Evolutionary conservation across 345 rosid species (phyloP).

Genomic region (Populus tremula): DNA sequence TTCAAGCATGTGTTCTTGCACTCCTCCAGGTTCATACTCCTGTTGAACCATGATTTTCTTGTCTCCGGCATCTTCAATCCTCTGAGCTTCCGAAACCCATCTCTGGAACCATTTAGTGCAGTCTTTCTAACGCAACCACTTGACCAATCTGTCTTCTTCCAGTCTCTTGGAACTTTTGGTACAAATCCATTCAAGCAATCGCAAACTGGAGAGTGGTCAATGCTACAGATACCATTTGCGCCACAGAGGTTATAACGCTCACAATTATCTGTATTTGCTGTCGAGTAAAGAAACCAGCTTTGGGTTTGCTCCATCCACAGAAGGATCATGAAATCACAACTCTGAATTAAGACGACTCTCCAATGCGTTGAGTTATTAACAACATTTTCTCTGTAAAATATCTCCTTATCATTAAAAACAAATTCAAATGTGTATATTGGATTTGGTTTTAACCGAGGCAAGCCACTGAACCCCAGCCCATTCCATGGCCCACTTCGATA

Average conservation of each 20-base stretch:
- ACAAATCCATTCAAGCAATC: not conserved
- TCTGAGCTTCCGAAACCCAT: constrained; percentile 14
- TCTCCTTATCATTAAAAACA: not conserved
- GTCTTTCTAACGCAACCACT: not conserved
- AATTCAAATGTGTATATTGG: not conserved
- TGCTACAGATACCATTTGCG: no score
- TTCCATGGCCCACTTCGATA: constrained; percentile 38
- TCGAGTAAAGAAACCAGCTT: not conserved
- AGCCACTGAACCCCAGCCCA: constrained; percentile 24
- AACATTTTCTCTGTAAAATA: not conserved
- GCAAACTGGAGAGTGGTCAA: no score
- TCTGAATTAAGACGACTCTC: not conserved
- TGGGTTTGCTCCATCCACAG: not conserved
- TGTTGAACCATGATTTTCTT: no score
- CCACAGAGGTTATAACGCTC: no score
- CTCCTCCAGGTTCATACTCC: no score
- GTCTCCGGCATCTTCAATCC: constrained; percentile 12
- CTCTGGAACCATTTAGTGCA: not conserved
- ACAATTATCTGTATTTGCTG: no score
- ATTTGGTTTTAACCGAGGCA: not conserved
- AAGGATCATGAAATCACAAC: not conserved
- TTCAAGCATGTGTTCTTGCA: no score
- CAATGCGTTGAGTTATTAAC: not conserved
- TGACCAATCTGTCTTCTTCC: not conserved
- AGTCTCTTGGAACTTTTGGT: not conserved